Conservation (phyloP, 805 yeast species). For the Candida wancherniae region DNA sequence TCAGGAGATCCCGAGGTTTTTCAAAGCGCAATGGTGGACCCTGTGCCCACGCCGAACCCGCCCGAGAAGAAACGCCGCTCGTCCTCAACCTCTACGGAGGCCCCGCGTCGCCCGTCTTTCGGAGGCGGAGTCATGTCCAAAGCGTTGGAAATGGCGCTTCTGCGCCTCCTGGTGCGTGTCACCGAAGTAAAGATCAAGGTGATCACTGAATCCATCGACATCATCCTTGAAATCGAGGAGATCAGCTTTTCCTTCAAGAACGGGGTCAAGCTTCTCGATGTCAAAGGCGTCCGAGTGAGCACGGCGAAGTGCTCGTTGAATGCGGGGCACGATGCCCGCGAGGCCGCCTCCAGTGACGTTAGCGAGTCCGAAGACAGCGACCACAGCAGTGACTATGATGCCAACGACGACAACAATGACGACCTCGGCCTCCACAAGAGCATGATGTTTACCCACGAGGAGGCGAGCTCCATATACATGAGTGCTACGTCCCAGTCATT, state of each 20-base stretch:
- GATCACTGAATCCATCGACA: constrained; percentile 41
- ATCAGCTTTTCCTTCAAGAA: constrained; percentile 37
- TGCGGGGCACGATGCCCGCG: constrained; percentile 21
- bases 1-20: background rate
- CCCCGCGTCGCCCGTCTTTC: constrained; percentile 35
- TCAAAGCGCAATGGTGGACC: constrained; percentile 6
- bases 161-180: constrained; percentile 52
- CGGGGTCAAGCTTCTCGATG: constrained; percentile 40
- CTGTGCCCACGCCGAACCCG: constrained; percentile 3
- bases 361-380: constrained; percentile 8
- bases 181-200: constrained; percentile 44
- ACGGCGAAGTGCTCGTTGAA: constrained; percentile 38
- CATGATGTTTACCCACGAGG: constrained; percentile 61
- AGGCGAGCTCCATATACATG: constrained; percentile 72
- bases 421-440: constrained; percentile 50
- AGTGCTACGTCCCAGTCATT: constrained; percentile 65
- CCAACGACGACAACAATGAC: constrained; percentile 23
- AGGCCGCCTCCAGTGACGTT: background rate
- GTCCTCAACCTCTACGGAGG: too few relatives aligned
- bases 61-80: constrained; percentile 1
- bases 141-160: constrained; percentile 64
- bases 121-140: constrained; percentile 54
- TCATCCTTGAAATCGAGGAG: constrained; percentile 29
- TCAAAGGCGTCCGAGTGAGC: constrained; percentile 37
- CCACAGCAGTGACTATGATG: constrained; percentile 10